Percentiles rank a stretch among this genome's conserved stretches.
Evolutionary conservation across 164 flowering plant species (phyloP).

Genomic region (Chimonanthus salicifolius): DNA sequence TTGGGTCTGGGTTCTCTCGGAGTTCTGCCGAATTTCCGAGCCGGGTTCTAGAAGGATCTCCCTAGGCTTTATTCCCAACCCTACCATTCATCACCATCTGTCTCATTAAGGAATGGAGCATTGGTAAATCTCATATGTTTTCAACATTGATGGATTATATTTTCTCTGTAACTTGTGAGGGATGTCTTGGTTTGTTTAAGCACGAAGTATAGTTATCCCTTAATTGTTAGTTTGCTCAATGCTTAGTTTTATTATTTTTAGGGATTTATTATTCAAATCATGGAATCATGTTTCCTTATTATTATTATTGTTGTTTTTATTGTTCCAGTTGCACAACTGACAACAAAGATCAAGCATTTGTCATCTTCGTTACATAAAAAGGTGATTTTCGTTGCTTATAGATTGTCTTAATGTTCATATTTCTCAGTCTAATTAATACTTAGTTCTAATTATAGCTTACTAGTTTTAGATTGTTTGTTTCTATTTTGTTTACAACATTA

Average conservation of each 20-base stretch:
- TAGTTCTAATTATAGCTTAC: too few relatives aligned
- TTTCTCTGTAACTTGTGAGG: neutral
- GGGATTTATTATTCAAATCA: neutral
- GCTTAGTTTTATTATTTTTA: neutral
- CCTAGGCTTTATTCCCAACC: too few relatives aligned
- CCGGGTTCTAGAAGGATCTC: too few relatives aligned
- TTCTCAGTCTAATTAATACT: too few relatives aligned
- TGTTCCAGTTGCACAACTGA: constrained; percentile 80
- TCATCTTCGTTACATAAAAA: constrained; percentile 62
- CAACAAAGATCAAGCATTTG: constrained; percentile 83
- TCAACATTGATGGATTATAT: neutral
- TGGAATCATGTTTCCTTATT: neutral
- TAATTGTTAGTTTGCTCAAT: neutral
- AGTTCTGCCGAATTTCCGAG: too few relatives aligned
- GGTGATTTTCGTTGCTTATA: constrained; percentile 30
- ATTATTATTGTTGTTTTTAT: neutral
- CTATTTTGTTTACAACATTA: too few relatives aligned
- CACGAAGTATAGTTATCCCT: neutral
- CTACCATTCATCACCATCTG: too few relatives aligned
- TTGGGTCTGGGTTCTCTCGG: too few relatives aligned
- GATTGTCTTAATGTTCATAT: too few relatives aligned
- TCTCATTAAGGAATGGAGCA: too few relatives aligned
- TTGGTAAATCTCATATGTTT: too few relatives aligned
- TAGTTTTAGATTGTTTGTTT: too few relatives aligned
- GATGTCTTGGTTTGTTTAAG: neutral